Base-by-base conservation (phyloP, 495 filamentous ascomycete genomes). In the Cenococcum geophilum region DNA sequence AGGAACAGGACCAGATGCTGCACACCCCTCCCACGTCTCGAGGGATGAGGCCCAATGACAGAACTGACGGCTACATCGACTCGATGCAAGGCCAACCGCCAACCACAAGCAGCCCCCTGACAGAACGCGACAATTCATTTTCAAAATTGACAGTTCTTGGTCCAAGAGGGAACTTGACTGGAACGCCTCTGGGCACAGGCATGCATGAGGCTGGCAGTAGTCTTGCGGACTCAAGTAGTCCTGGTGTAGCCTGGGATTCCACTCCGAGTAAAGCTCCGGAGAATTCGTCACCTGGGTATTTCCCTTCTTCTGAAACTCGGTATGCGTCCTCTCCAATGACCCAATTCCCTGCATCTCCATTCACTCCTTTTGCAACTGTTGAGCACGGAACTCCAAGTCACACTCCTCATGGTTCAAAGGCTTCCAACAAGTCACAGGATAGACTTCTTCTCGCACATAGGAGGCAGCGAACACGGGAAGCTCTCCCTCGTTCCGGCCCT, bases 171-270 rank as follows among this genome's bases (percentile, higher is more conserved):
- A 73, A 74, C 52, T 25, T 74, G 10, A 75, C 71, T 37, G 72
- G 70, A 1, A 72, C 72, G 2, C 69, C 71, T 21, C 61, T 62
- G 11, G 71, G 71, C 34, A 73, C 63, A 48, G 69, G 68, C 10
- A 68, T 70, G 50, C 59, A 66, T 10, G 68, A 76, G 55, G 68
- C 64, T n/a, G 73, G 73, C 5, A 75, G 74, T 37, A 75, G 71
- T 63, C 52, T 71, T 1, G 74, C 73, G 18, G 67, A 72, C 57
- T 64, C 57, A 10, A 74, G 71, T 60, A 74, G 71, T 43, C 73
- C 68, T 16, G 68, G 67, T 27, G 65, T 53, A n/a, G 22, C 20
- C 5, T 59, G 47, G 14, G 57, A 48, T 23, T 68, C 66, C 14
- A 57, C 49, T 32, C 57, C 64, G 18, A 45, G 40, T 14, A 45